These are phyloP conservation scores for Fusarium pseudocircinatum DNA, from an alignment of 2,329 filamentous ascomycete genomes.

Conservation along the genomic window DNA sequence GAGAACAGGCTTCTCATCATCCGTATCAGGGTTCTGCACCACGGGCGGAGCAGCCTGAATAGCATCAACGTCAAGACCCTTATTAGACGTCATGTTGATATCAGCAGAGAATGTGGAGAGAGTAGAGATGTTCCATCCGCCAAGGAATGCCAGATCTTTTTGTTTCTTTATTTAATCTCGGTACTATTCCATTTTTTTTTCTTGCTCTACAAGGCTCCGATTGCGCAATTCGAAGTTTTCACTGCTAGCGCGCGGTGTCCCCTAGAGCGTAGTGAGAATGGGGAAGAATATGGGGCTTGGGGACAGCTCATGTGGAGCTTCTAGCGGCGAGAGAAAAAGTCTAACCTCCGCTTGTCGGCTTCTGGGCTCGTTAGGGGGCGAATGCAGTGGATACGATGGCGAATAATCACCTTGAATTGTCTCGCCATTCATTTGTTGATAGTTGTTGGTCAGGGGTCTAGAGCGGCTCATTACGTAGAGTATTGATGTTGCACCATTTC, in stretches of 20 bases:
- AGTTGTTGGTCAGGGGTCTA: neutral
- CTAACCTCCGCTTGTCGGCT: conserved; percentile 1
- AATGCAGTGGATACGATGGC: neutral
- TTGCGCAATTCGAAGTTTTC: conserved; percentile 40
- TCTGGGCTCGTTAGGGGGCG: neutral
- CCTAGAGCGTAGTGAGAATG: conserved; percentile 7
- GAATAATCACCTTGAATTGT: neutral
- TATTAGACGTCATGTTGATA: conserved; percentile 6
- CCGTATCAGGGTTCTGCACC: neutral
- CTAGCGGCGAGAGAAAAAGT: neutral
- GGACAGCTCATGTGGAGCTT: neutral
- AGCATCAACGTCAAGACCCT: neutral
- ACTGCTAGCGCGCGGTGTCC: conserved; percentile 7
- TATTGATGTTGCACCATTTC: neutral
- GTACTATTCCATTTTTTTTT: neutral
- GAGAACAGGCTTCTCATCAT: conserved; percentile 32
- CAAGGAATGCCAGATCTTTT: neutral
- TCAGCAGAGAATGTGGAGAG: neutral
- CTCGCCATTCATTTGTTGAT: neutral
- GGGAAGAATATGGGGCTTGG: conserved; percentile 23
- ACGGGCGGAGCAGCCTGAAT: conserved; percentile 15
- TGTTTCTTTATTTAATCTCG: neutral
- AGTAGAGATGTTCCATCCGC: neutral
- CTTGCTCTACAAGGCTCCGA: neutral
- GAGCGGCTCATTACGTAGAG: neutral